phyloP scores from a whole-genome alignment of 2,329 filamentous ascomycete genomes.

The Chrysosphaeria jannelii region DNA sequence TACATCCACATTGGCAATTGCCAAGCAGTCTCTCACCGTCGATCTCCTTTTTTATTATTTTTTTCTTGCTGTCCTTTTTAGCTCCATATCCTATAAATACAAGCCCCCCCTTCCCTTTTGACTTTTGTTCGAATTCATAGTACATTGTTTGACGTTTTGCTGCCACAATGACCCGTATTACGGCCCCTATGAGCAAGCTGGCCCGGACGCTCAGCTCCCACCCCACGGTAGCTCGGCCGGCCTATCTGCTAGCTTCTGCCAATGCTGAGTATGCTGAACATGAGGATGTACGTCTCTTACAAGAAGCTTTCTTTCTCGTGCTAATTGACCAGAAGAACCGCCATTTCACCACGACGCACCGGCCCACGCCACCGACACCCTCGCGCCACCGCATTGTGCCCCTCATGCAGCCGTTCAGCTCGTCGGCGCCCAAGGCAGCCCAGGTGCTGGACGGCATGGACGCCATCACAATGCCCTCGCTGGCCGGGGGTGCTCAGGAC shows the following conservation, averaged over 20 bases:
- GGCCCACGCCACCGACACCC: slow-evolving; percentile 14
- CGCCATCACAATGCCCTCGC: slow-evolving; percentile 19
- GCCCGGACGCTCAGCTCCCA: slow-evolving; percentile 15
- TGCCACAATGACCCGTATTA: slow-evolving; percentile 20
- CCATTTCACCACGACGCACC: slow-evolving; percentile 16
- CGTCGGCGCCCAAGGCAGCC: slow-evolving; percentile 12
- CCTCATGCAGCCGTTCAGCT: slow-evolving; percentile 32
- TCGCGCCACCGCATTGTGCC: slow-evolving; percentile 17
- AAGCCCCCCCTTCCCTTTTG: neutral
- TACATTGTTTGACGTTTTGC: too few relatives aligned
- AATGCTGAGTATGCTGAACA: too few relatives aligned
- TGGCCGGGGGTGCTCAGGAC: slow-evolving; percentile 3
- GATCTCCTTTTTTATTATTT: neutral
- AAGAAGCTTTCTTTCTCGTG: neutral
- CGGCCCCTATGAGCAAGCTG: slow-evolving; percentile 18
- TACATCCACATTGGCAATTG: too few relatives aligned
- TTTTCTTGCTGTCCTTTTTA: neutral
- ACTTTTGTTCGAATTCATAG: neutral
- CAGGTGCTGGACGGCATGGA: slow-evolving; percentile 13
- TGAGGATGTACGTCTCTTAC: slow-evolving; percentile 11
- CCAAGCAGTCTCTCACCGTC: slow-evolving; percentile 1
- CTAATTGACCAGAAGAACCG: slow-evolving; percentile 7
- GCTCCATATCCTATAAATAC: too few relatives aligned
- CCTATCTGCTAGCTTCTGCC: too few relatives aligned
- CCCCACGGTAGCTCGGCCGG: slow-evolving; percentile 9